Evolutionary conservation across 1,284 basidiomycete species (phyloP), one percentile per base, ranked within the genome.

Genomic region (Gomphus sp.): DNA sequence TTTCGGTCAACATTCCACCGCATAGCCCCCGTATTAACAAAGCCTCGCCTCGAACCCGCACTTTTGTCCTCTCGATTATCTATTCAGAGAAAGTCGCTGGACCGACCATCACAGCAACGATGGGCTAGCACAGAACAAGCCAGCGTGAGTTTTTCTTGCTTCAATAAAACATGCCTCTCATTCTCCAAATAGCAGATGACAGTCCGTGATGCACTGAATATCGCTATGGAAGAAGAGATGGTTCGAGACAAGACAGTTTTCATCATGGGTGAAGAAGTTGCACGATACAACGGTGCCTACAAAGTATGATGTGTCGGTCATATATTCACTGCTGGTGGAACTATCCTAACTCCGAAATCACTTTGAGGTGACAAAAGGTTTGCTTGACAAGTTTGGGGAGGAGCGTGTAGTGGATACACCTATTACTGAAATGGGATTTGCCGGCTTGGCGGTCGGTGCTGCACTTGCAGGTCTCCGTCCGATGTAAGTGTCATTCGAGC

Each of bases 161-260:
- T n/a, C 11, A 34, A 31, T 34, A 14, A 8, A 12, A 16, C 31
- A 37, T 16, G 49, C 25, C 16, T 43, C 41, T 43, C 14, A 43
- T 43, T 16, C 41, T 18, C 43, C 28, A 52, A 45, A 31, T 22
- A 25, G 44, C 28, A 95, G 89, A 91, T 98, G 93, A 98, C 94
- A 56, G 96, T 98, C 62, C 91, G 97, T 70, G 97, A 99, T 61
- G 97, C 97, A 45, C 86, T 99, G 66, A 99, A 98, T 77, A 77
- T 87, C 62, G 97, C 97, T 41, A 96, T 99, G 92, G 97, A 99
- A 79, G 97, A 99, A 77, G 97, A 99, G 79, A 99, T 99, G 97
- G 72, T 89, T 67, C 85, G 93, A 55, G 97, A 99, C 75, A 90
- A 96, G 72, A 89, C 79, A 44, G 97, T 99, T 55, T 99, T 97